Evolutionary conservation across 108 stramenopile species (phyloP).

Genomic region (Ochromonas danica): DNA sequence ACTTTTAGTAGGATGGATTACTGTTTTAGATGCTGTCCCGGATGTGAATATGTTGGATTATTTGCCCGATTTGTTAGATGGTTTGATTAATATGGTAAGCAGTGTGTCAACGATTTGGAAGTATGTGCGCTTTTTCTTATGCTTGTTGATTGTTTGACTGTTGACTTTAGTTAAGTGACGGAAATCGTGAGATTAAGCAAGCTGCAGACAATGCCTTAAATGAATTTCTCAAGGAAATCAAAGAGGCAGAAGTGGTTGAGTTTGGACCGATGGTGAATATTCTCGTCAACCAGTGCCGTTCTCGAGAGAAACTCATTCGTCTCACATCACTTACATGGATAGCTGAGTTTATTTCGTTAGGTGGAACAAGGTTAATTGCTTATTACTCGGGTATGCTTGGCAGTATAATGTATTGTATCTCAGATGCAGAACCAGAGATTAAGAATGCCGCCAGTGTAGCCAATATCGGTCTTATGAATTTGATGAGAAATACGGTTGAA

Average conservation of each 20-base stretch:
- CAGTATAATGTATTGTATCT: conserved; percentile 85
- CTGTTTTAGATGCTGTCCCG: conserved; percentile 87
- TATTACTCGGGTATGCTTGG: conserved; percentile 84
- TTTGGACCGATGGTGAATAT: conserved; percentile 93
- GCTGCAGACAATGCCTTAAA: conserved; percentile 77
- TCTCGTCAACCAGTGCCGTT: conserved; percentile 84
- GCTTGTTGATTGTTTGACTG: not conserved
- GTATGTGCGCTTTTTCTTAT: not conserved
- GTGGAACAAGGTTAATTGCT: conserved; percentile 79
- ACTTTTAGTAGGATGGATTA: conserved; percentile 93
- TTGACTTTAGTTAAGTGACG: conserved; percentile 60
- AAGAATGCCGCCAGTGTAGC: conserved; percentile 80
- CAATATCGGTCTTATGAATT: conserved; percentile 72
- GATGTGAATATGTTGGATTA: conserved; percentile 93
- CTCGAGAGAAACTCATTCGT: conserved; percentile 83
- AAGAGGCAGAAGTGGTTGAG: conserved; percentile 75
- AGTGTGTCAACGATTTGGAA: not conserved
- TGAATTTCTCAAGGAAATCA: conserved; percentile 83
- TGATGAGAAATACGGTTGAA: conserved; percentile 70
- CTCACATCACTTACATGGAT: conserved; percentile 92
- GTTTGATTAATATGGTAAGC: conserved; percentile 90
- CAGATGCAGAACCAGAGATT: conserved; percentile 83
- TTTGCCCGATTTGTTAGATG: conserved; percentile 91
- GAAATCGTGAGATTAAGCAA: conserved; percentile 87
- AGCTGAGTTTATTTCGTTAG: conserved; percentile 84